Evolutionary conservation across 2,329 filamentous ascomycete species (phyloP), one percentile per base, ranked within the genome.

Genomic region (Parascedosporium putredinis): DNA sequence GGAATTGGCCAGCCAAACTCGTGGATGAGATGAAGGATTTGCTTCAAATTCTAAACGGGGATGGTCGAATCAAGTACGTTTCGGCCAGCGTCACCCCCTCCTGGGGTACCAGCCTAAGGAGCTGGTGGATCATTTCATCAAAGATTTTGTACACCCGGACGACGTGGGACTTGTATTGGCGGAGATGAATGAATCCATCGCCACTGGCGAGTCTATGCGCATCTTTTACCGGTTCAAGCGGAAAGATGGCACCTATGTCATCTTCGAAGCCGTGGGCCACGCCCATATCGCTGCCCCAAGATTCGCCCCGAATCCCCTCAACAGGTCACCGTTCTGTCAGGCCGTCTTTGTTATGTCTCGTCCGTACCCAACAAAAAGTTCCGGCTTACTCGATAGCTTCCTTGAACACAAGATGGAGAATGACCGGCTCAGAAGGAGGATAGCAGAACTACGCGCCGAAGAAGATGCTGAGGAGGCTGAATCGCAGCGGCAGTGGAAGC

Each of bases 371-470:
- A 94, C 86, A 25, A 90, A 86, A 67, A 95, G 91, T 61, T 84
- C 88, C 1, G 79, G 79, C 3, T 74, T 96, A 9, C 74, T 96
- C 18, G 90, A 97, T 67, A 94, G 89, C 0, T 96, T 96, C 59
- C 73, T 97, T 24, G 91, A 97, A 64, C 90, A 96, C 69, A 96
- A 96, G 67, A 91, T 95, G 50, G 91, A 96, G 64, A 95, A 96
- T 59, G 89, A 95, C 68, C 80, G 90, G 4, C 67, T 97, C 45
- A 82, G 81, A 59, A 85, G 88, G 58, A 81, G 88, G 40, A 95
- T 97, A 54, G 82, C 84, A 16, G 88, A 94, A 66, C 72, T 96
- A 50, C 87, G 86, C 57, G 77, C 79, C 53, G 91, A 96, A 64
- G 91, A 96, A 64, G 81, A 84, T 51, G 86, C 90, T 50, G 90